Evolutionary conservation across 257 asterid species (phyloP).

Genomic region (Jasminum sambac): DNA sequence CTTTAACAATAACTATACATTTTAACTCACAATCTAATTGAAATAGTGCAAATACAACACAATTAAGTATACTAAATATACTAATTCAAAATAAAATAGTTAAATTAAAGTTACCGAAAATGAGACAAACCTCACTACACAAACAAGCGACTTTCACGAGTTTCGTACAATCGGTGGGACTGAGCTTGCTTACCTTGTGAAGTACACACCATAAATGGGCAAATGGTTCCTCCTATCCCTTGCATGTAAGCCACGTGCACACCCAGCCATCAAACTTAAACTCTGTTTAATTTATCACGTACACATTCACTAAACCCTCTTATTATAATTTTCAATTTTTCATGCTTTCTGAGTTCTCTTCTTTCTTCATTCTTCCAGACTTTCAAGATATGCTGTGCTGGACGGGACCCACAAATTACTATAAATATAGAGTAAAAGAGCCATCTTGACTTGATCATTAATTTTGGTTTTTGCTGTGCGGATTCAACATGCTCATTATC

Average conservation of each 20-base stretch:
- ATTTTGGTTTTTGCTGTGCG: not conserved
- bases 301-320: not conserved
- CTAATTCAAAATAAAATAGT: no score
- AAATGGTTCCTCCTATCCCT: not conserved
- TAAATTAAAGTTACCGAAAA: no score
- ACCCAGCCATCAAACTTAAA: not conserved
- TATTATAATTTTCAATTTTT: not conserved
- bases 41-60: no score
- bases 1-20: no score
- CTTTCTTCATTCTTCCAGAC: not conserved
- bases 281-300: not conserved
- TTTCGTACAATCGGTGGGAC: not conserved
- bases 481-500: not conserved
- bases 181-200: not conserved
- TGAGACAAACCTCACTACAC: no score
- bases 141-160: not conserved
- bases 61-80: no score
- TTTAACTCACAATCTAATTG: no score
- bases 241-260: not conserved
- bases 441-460: not conserved
- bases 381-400: not conserved
- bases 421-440: not conserved
- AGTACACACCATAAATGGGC: not conserved
- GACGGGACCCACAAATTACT: not conserved
- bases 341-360: not conserved